Percentiles rank a stretch among this genome's conserved stretches.
These are phyloP conservation scores for Ottelia alismoides DNA, from an alignment of 106 monocot genomes.

Conservation along the genomic window DNA sequence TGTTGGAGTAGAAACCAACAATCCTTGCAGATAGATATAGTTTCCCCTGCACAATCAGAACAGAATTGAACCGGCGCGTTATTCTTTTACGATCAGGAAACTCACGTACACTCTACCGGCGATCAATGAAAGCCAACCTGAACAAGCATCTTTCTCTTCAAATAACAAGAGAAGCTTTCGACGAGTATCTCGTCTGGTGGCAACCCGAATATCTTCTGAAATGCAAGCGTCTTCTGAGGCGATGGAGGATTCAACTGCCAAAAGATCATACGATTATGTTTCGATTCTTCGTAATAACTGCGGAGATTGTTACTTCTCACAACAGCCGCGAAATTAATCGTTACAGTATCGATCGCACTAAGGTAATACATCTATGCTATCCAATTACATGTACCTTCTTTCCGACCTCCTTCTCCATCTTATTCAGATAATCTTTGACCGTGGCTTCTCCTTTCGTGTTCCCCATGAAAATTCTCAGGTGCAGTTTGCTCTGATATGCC, in stretches of 20 bases:
- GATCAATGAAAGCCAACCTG: conserved; percentile 46
- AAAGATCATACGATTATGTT: no score
- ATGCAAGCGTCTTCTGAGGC: conserved; percentile 45
- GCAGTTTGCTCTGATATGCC: conserved; percentile 32
- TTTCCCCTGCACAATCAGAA: conserved; percentile 67
- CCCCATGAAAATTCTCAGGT: conserved; percentile 51
- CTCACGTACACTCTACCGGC: no score
- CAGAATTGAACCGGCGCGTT: no score
- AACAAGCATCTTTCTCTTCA: conserved; percentile 47
- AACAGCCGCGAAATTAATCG: no score
- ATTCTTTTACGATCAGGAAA: no score
- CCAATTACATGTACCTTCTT: conserved; percentile 71
- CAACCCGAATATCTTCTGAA: conserved; percentile 53
- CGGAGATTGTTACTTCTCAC: no score
- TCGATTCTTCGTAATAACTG: no score
- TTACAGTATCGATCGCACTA: no score
- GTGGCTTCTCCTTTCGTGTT: conserved; percentile 41
- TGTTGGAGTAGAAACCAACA: conserved; percentile 54
- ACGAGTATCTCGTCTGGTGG: conserved; percentile 65
- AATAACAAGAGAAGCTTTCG: conserved; percentile 45
- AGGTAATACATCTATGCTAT: no score
- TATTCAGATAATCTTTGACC: conserved; percentile 34
- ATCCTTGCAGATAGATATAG: conserved; percentile 53
- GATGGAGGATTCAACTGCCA: conserved; percentile 37
- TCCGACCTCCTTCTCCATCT: conserved; percentile 76